A percentile compares a stretch with the other conserved stretches of the same genome.
Conservation (phyloP, 176 grass and related monocot species). For the Hordeum vulgare region MorexV3_pseudomolecules_assembly NC_058524.1:586304464-586304963, state of each 20-base stretch:
- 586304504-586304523: too few relatives aligned
- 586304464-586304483: too few relatives aligned
- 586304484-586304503: too few relatives aligned
- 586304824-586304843: too few relatives aligned
- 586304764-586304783: too few relatives aligned
- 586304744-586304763: too few relatives aligned
- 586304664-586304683: constrained; percentile 40
- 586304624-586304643: constrained; percentile 46
- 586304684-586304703: neutral
- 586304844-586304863: constrained; percentile 4
- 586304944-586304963: neutral
- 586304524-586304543: neutral
- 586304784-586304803: too few relatives aligned
- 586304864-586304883: neutral
- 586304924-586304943: neutral
- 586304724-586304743: too few relatives aligned
- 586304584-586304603: neutral
- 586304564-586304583: neutral
- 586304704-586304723: neutral
- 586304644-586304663: constrained; percentile 55
- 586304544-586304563: too few relatives aligned
- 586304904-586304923: neutral
- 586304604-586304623: constrained; percentile 27
- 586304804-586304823: too few relatives aligned
- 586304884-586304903: too few relatives aligned